These are phyloP conservation scores for Candida namnaoensis DNA, from an alignment of 805 yeast species.

Conservation along the genomic window DNA sequence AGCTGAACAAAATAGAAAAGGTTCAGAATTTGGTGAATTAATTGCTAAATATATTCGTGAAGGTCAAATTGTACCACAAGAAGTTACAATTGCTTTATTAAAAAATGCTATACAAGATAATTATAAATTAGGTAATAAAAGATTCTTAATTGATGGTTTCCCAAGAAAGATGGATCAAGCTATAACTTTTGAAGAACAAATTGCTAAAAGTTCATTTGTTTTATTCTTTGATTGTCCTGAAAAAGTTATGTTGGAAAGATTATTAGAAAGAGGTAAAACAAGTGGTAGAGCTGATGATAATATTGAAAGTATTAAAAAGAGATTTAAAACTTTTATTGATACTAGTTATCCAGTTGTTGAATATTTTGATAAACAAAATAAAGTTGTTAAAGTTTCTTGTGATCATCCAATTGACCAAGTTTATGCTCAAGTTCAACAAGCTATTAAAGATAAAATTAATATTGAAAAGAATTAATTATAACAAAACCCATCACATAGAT, in stretches of 20 bases:
- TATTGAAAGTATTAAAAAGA: slow-evolving; percentile 79
- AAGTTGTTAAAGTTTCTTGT: slow-evolving; percentile 74
- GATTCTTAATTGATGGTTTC: slow-evolving; percentile 88
- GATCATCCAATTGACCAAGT: slow-evolving; percentile 77
- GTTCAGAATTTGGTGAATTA: slow-evolving; percentile 77
- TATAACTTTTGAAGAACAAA: slow-evolving; percentile 73
- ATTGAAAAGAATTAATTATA: background rate
- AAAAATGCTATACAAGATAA: slow-evolving; percentile 66
- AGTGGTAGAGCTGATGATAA: slow-evolving; percentile 94
- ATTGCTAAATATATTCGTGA: slow-evolving; percentile 79
- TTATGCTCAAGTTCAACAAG: slow-evolving; percentile 56
- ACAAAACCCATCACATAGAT: too few relatives aligned
- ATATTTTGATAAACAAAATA: slow-evolving; percentile 61
- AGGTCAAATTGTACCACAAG: slow-evolving; percentile 91
- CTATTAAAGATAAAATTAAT: slow-evolving; percentile 39
- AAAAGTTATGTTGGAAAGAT: slow-evolving; percentile 71
- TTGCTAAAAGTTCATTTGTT: slow-evolving; percentile 63
- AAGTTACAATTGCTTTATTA: slow-evolving; percentile 75
- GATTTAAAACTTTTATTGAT: slow-evolving; percentile 79
- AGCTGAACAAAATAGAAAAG: slow-evolving; percentile 81
- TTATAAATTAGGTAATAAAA: slow-evolving; percentile 36
- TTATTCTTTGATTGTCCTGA: slow-evolving; percentile 80
- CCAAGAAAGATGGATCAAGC: slow-evolving; percentile 99
- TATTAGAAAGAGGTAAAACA: slow-evolving; percentile 87
- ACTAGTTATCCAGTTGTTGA: slow-evolving; percentile 94